Evolutionary conservation across 2,329 filamentous ascomycete genomes (phyloP).

Genomic region (Pestalotiopsis sp.): DNA sequence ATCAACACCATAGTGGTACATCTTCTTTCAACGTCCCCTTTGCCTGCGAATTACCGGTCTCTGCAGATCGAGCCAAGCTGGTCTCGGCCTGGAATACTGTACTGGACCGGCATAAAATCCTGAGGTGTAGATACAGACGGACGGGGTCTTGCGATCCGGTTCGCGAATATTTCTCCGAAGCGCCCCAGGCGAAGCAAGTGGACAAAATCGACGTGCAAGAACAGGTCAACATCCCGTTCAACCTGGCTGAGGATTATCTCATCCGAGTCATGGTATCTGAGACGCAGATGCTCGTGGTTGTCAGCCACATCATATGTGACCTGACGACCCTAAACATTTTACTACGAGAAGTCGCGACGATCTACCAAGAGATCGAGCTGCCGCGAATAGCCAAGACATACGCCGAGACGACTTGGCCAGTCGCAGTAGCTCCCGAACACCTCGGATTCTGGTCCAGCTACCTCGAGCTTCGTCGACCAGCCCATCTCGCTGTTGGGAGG

Average conservation of each 20-base stretch:
- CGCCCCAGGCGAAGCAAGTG: background rate
- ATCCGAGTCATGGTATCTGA: slow-evolving; percentile 29
- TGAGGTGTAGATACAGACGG: background rate
- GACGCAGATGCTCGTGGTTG: slow-evolving; percentile 23
- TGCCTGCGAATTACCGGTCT: background rate
- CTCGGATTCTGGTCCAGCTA: background rate
- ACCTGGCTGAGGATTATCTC: slow-evolving; percentile 21
- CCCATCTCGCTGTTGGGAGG: background rate
- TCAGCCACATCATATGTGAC: slow-evolving; percentile 37
- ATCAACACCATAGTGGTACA: slow-evolving; percentile 22
- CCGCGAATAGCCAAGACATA: background rate
- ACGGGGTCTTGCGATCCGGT: background rate
- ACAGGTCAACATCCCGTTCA: slow-evolving; percentile 26
- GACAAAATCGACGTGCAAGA: background rate
- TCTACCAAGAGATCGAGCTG: slow-evolving; percentile 19
- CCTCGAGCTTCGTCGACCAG: background rate
- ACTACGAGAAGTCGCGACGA: slow-evolving; percentile 24
- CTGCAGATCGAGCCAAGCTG: background rate
- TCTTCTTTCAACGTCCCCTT: slow-evolving; percentile 14
- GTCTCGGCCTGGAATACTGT: background rate
- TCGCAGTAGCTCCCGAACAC: background rate
- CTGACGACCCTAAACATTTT: slow-evolving; percentile 30
- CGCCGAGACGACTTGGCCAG: background rate
- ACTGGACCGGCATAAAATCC: background rate
- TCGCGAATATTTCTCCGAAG: background rate